Percentiles rank a stretch among this genome's conserved stretches.
phyloP scores from a whole-genome alignment of 208 protist genomes.

The Leptomonas seymouri region DNA sequence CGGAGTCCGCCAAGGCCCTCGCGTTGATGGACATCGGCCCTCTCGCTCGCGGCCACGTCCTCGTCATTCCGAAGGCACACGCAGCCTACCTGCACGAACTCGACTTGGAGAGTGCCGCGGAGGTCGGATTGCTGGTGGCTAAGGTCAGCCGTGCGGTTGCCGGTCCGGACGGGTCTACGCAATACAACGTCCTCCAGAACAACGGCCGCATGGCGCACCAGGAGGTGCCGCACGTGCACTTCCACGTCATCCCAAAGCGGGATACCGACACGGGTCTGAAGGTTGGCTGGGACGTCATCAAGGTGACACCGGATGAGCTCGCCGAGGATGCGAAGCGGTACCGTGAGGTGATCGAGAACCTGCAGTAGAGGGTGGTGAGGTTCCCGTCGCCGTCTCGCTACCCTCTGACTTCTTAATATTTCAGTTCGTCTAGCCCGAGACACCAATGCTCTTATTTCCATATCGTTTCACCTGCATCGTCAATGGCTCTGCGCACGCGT shows the following conservation, averaged over 20 bases:
- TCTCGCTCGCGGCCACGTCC: constrained; percentile 76
- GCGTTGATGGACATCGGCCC: constrained; percentile 93
- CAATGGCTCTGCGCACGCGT: background rate
- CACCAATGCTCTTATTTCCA: too few species aligned
- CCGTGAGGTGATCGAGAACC: constrained; percentile 61
- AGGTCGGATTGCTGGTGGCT: constrained; percentile 58
- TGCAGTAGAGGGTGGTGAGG: constrained; percentile 4
- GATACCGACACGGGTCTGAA: constrained; percentile 58
- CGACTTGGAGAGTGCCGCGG: constrained; percentile 69
- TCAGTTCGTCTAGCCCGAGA: too few species aligned
- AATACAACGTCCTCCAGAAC: constrained; percentile 96
- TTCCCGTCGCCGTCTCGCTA: background rate
- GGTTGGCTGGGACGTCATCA: constrained; percentile 69
- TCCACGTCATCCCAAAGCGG: constrained; percentile 94
- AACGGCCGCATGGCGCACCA: constrained; percentile 92
- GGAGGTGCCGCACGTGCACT: constrained; percentile 94
- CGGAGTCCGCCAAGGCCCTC: constrained; percentile 76
- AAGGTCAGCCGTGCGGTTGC: constrained; percentile 69
- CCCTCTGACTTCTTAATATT: background rate
- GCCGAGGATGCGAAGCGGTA: constrained; percentile 70
- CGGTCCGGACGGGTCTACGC: constrained; percentile 48
- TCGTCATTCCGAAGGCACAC: constrained; percentile 87
- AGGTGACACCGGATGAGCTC: constrained; percentile 59
- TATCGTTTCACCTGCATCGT: background rate
- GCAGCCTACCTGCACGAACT: constrained; percentile 82